phyloP scores from a whole-genome alignment of 495 filamentous ascomycete genomes.

The Neurospora sp. region DNA sequence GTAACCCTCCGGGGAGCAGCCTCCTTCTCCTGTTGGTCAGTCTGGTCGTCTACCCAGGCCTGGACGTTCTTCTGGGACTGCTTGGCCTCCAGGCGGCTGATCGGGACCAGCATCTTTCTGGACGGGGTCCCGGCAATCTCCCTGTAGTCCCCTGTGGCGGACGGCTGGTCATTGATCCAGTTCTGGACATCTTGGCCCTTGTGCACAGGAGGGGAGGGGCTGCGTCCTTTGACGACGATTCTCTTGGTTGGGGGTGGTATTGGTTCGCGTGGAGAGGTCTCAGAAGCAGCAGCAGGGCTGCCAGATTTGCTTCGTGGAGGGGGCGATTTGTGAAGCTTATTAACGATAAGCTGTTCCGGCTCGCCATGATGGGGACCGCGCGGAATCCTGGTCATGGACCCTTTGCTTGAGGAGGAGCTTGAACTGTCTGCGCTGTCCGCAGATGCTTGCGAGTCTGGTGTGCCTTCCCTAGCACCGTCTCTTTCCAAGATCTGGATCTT shows the following conservation, averaged over 20 bases:
- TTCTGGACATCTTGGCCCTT: not conserved
- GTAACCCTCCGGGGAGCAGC: not conserved
- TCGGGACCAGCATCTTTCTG: not conserved
- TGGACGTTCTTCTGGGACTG: not conserved
- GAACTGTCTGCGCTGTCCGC: not conserved
- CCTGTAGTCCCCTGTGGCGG: not conserved
- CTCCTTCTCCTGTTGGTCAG: not conserved
- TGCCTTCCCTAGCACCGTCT: not conserved
- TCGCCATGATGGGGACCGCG: too few relatives aligned
- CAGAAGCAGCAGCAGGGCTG: not conserved
- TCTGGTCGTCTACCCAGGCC: not conserved
- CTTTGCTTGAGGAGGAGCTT: not conserved
- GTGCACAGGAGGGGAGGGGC: not conserved
- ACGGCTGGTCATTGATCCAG: not conserved
- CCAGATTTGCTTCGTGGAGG: too few relatives aligned
- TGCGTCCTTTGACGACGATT: not conserved
- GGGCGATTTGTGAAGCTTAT: too few relatives aligned
- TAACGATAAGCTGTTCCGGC: too few relatives aligned
- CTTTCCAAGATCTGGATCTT: constrained; percentile 8
- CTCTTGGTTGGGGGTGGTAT: not conserved
- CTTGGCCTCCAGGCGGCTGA: not conserved
- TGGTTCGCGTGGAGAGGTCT: not conserved
- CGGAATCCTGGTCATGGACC: too few relatives aligned
- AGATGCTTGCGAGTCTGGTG: not conserved
- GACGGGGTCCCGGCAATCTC: not conserved